Conservation (phyloP, 495 filamentous ascomycete genomes). For the Aspergillus bridgeri region DNA sequence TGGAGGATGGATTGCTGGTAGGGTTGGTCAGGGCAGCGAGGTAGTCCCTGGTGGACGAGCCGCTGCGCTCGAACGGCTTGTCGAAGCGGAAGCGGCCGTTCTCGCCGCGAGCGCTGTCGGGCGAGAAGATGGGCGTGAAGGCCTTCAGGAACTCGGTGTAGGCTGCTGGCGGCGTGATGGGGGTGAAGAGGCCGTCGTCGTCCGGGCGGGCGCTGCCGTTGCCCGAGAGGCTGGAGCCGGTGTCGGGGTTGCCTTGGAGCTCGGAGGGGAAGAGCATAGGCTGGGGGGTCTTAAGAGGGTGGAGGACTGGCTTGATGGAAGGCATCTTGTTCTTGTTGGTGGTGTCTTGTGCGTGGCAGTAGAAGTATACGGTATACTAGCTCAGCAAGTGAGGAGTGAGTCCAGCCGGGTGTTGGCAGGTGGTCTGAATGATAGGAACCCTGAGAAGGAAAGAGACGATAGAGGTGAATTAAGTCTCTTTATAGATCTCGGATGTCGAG, state of each 20-base stretch:
- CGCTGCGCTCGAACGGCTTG: slow-evolving; percentile 9
- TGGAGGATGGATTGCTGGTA: background rate
- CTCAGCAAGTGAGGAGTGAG: background rate
- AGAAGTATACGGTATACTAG: slow-evolving; percentile 4
- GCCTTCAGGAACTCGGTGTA: slow-evolving; percentile 91
- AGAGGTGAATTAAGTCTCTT: slow-evolving; percentile 1
- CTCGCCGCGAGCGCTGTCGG: slow-evolving; percentile 29
- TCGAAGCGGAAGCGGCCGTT: slow-evolving; percentile 34
- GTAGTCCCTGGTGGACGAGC: background rate
- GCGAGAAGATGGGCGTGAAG: slow-evolving; percentile 61
- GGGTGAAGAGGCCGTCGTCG: slow-evolving; percentile 62
- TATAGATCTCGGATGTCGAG: slow-evolving; percentile 6
- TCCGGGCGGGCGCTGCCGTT: slow-evolving; percentile 34
- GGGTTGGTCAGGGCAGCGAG: slow-evolving; percentile 7
- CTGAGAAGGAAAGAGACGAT: slow-evolving; percentile 5
- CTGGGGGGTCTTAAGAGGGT: slow-evolving; percentile 73
- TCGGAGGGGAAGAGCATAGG: slow-evolving; percentile 78
- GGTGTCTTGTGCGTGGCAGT: background rate
- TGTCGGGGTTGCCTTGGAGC: slow-evolving; percentile 41
- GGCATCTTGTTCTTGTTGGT: slow-evolving; percentile 46
- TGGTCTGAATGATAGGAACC: background rate
- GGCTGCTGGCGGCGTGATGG: slow-evolving; percentile 86
- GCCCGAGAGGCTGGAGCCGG: slow-evolving; percentile 29
- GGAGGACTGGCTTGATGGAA: slow-evolving; percentile 59
- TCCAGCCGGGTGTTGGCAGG: background rate